These are phyloP conservation scores for Erysimum pusillum DNA, from an alignment of 441 rosid species.

Conservation along the genomic window DNA sequence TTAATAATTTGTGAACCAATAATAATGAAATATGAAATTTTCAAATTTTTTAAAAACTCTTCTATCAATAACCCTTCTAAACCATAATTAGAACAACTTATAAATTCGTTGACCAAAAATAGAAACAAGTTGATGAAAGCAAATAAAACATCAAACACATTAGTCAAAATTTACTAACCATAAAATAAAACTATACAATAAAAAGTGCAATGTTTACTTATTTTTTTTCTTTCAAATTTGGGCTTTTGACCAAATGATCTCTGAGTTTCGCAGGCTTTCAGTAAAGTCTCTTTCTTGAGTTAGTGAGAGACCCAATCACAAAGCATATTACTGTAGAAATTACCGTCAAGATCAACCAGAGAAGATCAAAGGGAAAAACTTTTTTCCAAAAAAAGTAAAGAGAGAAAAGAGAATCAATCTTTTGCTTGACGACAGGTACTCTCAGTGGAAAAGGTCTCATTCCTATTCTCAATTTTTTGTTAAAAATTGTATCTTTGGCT, in stretches of 20 bases:
- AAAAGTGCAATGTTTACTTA: too few relatives aligned
- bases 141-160: too few relatives aligned
- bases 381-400: not conserved
- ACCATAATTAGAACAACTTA: too few relatives aligned
- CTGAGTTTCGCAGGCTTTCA: not conserved
- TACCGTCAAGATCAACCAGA: conserved; percentile 3
- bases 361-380: conserved; percentile 7
- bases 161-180: too few relatives aligned
- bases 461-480: conserved; percentile 21
- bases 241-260: not conserved
- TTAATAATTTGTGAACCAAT: too few relatives aligned
- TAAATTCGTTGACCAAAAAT: too few relatives aligned
- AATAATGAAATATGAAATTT: too few relatives aligned
- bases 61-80: too few relatives aligned
- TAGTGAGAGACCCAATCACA: conserved; percentile 4
- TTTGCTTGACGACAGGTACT: conserved; percentile 70
- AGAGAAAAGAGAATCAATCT: not conserved
- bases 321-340: not conserved
- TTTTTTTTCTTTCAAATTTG: not conserved
- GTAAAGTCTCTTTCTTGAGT: not conserved
- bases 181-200: too few relatives aligned
- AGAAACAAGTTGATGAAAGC: too few relatives aligned
- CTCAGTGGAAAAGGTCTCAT: conserved; percentile 93
- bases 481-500: conserved; percentile 2
- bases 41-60: too few relatives aligned